Percentiles rank a stretch among this genome's conserved stretches.
These are phyloP conservation scores for Pythium sukuiense DNA, from an alignment of 352 stramenopile genomes.

Conservation along the genomic window DNA sequence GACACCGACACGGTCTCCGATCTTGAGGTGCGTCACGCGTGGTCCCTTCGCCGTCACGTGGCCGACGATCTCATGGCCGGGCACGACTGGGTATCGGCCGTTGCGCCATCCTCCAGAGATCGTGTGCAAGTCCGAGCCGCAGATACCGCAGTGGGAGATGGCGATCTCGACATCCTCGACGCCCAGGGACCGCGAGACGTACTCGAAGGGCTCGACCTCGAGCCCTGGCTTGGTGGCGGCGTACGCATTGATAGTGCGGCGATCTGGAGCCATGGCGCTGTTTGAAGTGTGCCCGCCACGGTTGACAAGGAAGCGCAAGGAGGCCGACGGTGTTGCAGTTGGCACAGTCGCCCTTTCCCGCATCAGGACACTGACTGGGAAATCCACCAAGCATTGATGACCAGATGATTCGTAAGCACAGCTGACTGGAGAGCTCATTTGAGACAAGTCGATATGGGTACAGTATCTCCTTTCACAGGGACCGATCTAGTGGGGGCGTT, in stretches of 20 bases:
- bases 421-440: too few species aligned
- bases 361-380: too few species aligned
- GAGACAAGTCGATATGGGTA: too few species aligned
- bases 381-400: too few species aligned
- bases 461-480: too few species aligned
- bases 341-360: too few species aligned
- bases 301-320: too few species aligned
- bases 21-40: constrained; percentile 11
- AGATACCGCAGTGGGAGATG: constrained; percentile 33
- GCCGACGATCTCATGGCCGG: constrained; percentile 33
- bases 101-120: constrained; percentile 26
- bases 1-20: constrained; percentile 25
- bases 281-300: too few species aligned
- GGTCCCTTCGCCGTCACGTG: constrained; percentile 15
- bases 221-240: constrained; percentile 13
- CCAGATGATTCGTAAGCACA: too few species aligned
- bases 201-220: constrained; percentile 20
- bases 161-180: constrained; percentile 30
- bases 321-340: too few species aligned
- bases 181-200: constrained; percentile 18
- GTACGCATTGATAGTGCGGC: constrained; percentile 20
- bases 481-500: too few species aligned
- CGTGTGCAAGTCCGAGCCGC: constrained; percentile 33
- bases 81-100: constrained; percentile 22
- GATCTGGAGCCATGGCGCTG: background rate